Base-by-base conservation (phyloP, 352 stramenopile species). In the Thraustotheca clavata region DNA sequence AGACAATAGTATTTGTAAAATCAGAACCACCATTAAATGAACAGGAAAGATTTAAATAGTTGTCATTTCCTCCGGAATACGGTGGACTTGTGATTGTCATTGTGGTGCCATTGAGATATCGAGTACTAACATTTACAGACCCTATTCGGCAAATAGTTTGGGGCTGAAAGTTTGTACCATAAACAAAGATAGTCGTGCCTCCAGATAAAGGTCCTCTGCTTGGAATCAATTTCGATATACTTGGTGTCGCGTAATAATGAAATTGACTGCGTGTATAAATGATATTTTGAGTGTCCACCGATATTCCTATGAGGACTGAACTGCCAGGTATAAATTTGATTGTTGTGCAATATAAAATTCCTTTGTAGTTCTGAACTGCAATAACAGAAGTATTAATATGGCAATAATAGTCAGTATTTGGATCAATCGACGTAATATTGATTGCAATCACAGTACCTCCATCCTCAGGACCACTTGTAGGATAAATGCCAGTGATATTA, bases 131-230 rank as follows among this genome's bases (percentile, higher is more conserved):
- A 26, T 60, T 20, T 18, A 59, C 16, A 18, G 36, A 29, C 3
- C 71, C 76, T 63, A 84, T 70, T n/a, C 62, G 49, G 52, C 74
- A 84, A 9, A 41, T 20, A 27, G 80, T 63, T 3, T 59, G 54
- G 27, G 67, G 73, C 1, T 41, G 69, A 32, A 84, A 84, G 20
- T 62, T 72, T 20, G 16, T 69, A n/a, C 76, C 76, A 48, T 67
- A 34, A 27, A 84, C 38, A 1, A 62, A 41, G 24, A 80, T 16
- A 8, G 36, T 39, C 2, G 71, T 74, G n/a, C 57, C 69, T 0
- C 41, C 54, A 38, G 49, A 62, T 2, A 35, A 26, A 1, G 71
- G 52, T 14, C 71, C 73, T 22, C 76, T 50, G 31, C 60, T 59
- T 34, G 76, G 76, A 2, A 47, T 34, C 29, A 77, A 31, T 26